Base-by-base conservation (phyloP, 441 rosid species). In the Macaranga tanarius region DNA sequence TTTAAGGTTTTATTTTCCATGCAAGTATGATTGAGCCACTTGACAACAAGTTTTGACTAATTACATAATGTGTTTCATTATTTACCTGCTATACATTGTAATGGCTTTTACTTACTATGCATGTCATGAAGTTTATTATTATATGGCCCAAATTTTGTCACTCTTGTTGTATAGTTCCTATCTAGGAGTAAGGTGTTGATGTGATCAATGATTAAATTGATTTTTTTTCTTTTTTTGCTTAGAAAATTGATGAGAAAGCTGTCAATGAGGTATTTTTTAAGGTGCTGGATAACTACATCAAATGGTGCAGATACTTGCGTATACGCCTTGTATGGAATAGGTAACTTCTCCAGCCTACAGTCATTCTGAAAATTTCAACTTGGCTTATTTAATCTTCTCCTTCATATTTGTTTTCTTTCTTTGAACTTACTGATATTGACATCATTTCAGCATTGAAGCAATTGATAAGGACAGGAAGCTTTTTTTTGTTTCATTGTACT, bases 231-330 rank as follows among this genome's bases (percentile, higher is more conserved):
- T 15, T 70, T 63, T 65, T 61, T 57, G 12, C 76, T 55, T 83
- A 96, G 99, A 93, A 96, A 84, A 87, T 96, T 69, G 99, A 96
- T 72, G 99, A 93, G 84, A 90, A 92, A 78, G 96, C 98, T 65
- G 84, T 96, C 88, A 90, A 93, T 77, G 97, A 84, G 63, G 97
- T 93, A 72, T 96, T 96, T 88, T 71, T 78, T 87, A 96, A 93
- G 85, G 99, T 83, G 83, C 84, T 96, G 77, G 98, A 86, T 55
- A 96, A 96, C 83, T 96, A 96, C 79, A 96, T 90, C 74, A 96
- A 92, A 83, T 96, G 99, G 99, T 93, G 99, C 90, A 90, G 77
- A 83, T 96, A 93, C 83, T 81, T 96, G 84, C 86, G 95, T 77
- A 84, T 70, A 73, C 98, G 98, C 52, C 77, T 86, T 70, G 93